These are phyloP conservation scores for Lepidopterella palustris DNA, from an alignment of 495 filamentous ascomycete genomes.

Conservation along the genomic window DNA sequence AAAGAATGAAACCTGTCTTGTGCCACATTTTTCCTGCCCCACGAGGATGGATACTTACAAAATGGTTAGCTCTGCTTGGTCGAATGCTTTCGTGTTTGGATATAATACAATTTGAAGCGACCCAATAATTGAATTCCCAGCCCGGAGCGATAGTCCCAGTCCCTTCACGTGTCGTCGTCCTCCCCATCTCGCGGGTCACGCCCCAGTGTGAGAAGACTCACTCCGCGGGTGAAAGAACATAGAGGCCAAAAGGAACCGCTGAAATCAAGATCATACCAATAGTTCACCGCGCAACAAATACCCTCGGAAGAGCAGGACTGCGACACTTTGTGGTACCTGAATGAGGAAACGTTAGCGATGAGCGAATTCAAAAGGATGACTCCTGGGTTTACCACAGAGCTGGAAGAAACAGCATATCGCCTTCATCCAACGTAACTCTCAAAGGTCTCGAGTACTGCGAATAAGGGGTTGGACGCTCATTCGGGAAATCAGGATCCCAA, in stretches of 20 bases:
- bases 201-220: slow-evolving; percentile 14
- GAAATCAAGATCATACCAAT: slow-evolving; percentile 53
- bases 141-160: too few species aligned
- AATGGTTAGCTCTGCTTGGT: too few species aligned
- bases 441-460: slow-evolving; percentile 50
- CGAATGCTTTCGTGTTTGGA: too few species aligned
- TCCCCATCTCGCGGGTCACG: neutral
- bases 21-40: too few species aligned
- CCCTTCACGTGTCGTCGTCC: neutral
- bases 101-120: too few species aligned
- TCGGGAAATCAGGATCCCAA: slow-evolving; percentile 62
- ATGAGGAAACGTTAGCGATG: neutral
- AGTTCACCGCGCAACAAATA: slow-evolving; percentile 69
- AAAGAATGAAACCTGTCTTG: too few species aligned
- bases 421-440: slow-evolving; percentile 55
- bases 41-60: too few species aligned
- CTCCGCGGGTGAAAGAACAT: slow-evolving; percentile 15
- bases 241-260: slow-evolving; percentile 28
- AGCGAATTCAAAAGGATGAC: neutral
- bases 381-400: slow-evolving; percentile 57
- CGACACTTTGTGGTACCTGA: slow-evolving; percentile 62
- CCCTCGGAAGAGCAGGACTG: slow-evolving; percentile 57
- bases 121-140: too few species aligned
- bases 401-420: slow-evolving; percentile 77
- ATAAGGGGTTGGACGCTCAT: slow-evolving; percentile 44